Percentiles rank a stretch among this genome's conserved stretches.
phyloP scores from a whole-genome alignment of 208 protist species.

The Wallacemonas collosoma region DNA sequence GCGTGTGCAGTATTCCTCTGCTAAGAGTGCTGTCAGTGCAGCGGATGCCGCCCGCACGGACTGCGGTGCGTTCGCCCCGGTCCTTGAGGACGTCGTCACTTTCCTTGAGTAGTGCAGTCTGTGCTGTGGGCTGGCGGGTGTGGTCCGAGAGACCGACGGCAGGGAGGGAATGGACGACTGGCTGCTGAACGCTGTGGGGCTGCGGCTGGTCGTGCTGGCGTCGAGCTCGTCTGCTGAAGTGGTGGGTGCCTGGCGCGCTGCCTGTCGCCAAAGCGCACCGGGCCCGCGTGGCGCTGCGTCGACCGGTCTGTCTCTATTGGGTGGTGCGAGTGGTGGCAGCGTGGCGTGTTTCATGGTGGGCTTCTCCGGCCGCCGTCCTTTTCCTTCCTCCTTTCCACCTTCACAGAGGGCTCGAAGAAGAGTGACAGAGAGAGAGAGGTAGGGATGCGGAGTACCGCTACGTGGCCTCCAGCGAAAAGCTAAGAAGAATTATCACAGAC shows the following conservation, averaged over 20 bases:
- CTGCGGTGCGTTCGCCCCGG: no score
- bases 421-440: no score
- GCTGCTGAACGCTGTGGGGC: background rate
- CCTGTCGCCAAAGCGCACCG: slow-evolving; percentile 23
- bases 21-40: slow-evolving; percentile 29
- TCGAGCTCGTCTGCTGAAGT: background rate
- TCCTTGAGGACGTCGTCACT: no score
- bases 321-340: slow-evolving; percentile 14
- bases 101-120: no score
- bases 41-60: slow-evolving; percentile 2
- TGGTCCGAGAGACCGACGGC: background rate
- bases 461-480: no score
- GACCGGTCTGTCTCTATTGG: background rate
- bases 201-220: slow-evolving; percentile 15
- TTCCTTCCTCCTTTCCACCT: no score
- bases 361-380: no score
- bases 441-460: no score
- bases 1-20: slow-evolving; percentile 30
- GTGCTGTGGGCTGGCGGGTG: background rate
- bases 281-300: slow-evolving; percentile 11
- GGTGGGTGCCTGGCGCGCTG: slow-evolving; percentile 17
- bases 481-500: no score
- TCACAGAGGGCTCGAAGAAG: no score
- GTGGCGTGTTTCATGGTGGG: slow-evolving; percentile 20
- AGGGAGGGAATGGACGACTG: slow-evolving; percentile 10